These are phyloP conservation scores for Plasmodium ovale DNA, from an alignment of 169 alveolate genomes.

Conservation along the genomic window DNA sequence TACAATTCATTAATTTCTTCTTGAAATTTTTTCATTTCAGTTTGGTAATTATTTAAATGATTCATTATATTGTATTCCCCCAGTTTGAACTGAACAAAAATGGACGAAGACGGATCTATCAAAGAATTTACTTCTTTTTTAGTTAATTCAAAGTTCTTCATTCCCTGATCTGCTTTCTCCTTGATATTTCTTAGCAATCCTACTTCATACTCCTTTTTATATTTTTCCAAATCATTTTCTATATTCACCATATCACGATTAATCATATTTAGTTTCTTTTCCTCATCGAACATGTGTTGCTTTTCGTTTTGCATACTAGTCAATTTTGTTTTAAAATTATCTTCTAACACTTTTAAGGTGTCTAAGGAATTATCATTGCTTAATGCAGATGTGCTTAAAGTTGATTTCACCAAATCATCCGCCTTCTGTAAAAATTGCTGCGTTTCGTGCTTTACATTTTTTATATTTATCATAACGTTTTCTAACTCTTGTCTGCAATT, in stretches of 20 bases:
- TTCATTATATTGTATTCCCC: conserved; percentile 10
- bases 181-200: conserved; percentile 8
- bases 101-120: conserved; percentile 4
- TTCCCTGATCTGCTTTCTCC: conserved; percentile 7
- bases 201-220: conserved; percentile 2
- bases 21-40: not conserved
- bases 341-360: not conserved
- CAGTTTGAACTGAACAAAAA: conserved; percentile 6
- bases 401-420: not conserved
- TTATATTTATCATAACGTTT: conserved; percentile 8
- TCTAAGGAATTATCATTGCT: not conserved
- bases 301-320: conserved; percentile 5
- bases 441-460: not conserved
- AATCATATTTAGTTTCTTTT: not conserved
- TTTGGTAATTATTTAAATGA: not conserved
- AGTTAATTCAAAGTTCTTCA: conserved; percentile 1
- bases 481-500: conserved; percentile 13
- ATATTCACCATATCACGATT: not conserved
- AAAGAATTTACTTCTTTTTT: not conserved
- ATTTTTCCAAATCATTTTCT: conserved; percentile 9
- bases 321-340: not conserved
- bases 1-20: not conserved
- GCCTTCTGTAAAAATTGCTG: not conserved
- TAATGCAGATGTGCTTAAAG: not conserved
- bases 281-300: conserved; percentile 10